These are phyloP conservation scores for Inosperma sp. DNA, from an alignment of 768 basidiomycete genomes.

Conservation along the genomic window DNA sequence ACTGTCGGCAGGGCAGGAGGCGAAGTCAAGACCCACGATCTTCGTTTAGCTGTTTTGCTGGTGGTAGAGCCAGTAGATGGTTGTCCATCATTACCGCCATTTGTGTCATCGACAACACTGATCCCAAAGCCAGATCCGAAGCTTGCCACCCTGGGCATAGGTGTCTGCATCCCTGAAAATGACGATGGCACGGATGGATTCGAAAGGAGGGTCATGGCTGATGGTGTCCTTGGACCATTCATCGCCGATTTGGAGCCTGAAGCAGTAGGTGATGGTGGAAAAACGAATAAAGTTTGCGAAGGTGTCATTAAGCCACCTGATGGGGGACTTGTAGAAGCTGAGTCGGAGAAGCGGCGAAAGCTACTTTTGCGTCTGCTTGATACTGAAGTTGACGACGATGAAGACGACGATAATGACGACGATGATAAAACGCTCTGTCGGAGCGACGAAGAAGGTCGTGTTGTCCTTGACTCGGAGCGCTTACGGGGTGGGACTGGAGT, in stretches of 20 bases:
- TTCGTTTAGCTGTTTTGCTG: slow-evolving; percentile 52
- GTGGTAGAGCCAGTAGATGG: no score
- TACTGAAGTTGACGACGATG: no score
- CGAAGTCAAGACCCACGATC: slow-evolving; percentile 66
- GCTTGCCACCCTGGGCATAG: slow-evolving; percentile 66
- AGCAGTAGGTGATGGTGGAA: slow-evolving; percentile 77
- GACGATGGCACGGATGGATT: slow-evolving; percentile 44
- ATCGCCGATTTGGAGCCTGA: no score
- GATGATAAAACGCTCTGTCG: slow-evolving; percentile 25
- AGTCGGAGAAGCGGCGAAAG: slow-evolving; percentile 52
- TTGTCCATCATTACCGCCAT: no score
- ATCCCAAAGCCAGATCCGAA: no score
- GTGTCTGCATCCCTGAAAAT: slow-evolving; percentile 59
- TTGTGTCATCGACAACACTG: no score
- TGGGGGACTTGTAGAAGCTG: slow-evolving; percentile 48
- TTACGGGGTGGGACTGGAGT: no score
- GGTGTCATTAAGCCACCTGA: slow-evolving; percentile 47
- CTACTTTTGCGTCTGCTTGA: no score
- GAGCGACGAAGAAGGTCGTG: no score
- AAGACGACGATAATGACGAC: slow-evolving; percentile 31
- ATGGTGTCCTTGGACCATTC: slow-evolving; percentile 60
- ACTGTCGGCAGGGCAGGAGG: slow-evolving; percentile 72
- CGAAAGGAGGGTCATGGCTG: slow-evolving; percentile 78
- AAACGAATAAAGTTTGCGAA: slow-evolving; percentile 83
- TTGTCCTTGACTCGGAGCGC: no score